Conservation (phyloP, 345 rosid species). For the Draba incana region DNA sequence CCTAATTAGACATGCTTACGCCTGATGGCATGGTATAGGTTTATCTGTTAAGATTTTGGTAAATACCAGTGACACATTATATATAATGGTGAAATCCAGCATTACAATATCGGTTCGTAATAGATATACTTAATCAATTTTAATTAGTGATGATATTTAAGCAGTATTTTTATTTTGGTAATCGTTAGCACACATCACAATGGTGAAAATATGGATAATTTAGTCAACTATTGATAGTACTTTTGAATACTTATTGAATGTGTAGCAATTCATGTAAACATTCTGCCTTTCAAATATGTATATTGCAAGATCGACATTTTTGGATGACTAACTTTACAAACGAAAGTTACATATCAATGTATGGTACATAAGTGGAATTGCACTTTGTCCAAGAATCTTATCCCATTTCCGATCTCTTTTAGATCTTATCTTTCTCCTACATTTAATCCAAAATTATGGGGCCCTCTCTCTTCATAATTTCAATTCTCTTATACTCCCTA, state of each 20-base stretch:
- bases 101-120: constrained; percentile 6
- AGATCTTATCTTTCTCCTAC: constrained; percentile 32
- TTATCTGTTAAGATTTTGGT: constrained; percentile 28
- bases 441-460: constrained; percentile 25
- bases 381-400: constrained; percentile 44
- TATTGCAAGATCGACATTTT: neutral
- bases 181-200: neutral
- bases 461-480: constrained; percentile 20
- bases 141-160: neutral
- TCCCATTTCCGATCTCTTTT: constrained; percentile 21
- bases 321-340: neutral
- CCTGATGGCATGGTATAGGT: constrained; percentile 18
- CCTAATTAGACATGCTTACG: constrained; percentile 7
- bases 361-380: constrained; percentile 31
- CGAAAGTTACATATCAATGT: constrained; percentile 15
- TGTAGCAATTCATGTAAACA: neutral
- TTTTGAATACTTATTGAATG: neutral
- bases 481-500: neutral
- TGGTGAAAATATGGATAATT: neutral
- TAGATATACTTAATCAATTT: constrained; percentile 2
- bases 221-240: no score
- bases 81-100: constrained; percentile 26
- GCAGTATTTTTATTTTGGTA: constrained; percentile 17
- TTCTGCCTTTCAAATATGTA: neutral
- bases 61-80: constrained; percentile 28